A percentile compares a stretch with the other conserved stretches of the same genome.
Conservation (phyloP, 148 eudicot genomes). For the Vaccinium myrtillus region DNA sequence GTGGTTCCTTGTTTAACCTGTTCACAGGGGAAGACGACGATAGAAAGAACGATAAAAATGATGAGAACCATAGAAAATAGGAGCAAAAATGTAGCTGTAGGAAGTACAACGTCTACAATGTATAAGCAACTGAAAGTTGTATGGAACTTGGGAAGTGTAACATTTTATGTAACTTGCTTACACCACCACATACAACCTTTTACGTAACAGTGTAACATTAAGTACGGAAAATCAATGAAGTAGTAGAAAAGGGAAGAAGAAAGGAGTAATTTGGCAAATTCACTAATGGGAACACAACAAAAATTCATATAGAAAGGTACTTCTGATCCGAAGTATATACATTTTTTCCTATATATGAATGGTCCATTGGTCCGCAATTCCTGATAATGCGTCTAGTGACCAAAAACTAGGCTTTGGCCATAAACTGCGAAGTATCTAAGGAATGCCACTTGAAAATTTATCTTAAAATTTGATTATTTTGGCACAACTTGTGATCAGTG, state of each 20-base stretch:
- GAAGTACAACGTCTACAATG: background rate
- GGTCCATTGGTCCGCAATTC: background rate
- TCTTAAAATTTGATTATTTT: background rate
- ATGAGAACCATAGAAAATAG: background rate
- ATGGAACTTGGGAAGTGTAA: background rate
- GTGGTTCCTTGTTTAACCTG: slow-evolving; percentile 98
- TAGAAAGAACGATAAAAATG: background rate
- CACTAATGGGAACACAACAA: background rate
- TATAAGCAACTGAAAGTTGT: background rate
- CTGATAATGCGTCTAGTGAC: background rate
- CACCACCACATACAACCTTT: background rate
- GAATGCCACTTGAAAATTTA: background rate
- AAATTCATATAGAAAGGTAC: background rate
- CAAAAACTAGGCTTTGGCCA: background rate
- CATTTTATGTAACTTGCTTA: background rate
- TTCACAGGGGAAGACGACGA: slow-evolving; percentile 12
- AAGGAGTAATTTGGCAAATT: background rate
- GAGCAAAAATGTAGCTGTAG: background rate
- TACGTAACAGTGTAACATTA: background rate
- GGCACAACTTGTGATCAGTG: background rate
- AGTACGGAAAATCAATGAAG: background rate
- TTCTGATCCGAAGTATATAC: background rate
- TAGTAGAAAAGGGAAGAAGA: background rate
- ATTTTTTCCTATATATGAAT: background rate
- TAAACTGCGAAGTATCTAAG: background rate